Percentiles rank a stretch among this genome's conserved stretches.
phyloP scores from a whole-genome alignment of 768 basidiomycete genomes.

The Panaeolus cyanescens region DNA sequence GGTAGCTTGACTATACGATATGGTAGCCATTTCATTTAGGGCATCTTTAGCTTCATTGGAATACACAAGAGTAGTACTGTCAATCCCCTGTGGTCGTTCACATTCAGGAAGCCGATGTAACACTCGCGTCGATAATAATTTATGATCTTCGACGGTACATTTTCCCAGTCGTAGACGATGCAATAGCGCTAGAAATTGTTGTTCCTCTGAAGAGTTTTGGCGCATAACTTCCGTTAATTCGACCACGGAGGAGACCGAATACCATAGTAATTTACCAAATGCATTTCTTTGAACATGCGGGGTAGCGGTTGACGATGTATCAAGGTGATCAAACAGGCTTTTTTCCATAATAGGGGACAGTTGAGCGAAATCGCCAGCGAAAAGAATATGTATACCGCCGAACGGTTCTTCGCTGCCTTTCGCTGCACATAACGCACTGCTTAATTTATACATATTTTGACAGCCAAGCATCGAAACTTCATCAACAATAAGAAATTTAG shows the following conservation, averaged over 20 bases:
- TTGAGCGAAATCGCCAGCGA: conserved; percentile 43
- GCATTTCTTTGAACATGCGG: conserved; percentile 17
- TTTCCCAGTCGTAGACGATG: conserved; percentile 21
- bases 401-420: conserved; percentile 30
- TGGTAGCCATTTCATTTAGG: conserved; percentile 27
- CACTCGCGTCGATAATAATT: conserved; percentile 16
- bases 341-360: conserved; percentile 32
- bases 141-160: conserved; percentile 26
- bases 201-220: conserved; percentile 22
- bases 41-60: conserved; percentile 37
- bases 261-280: conserved; percentile 35
- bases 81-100: conserved; percentile 19
- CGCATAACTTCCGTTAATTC: conserved; percentile 25
- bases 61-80: conserved; percentile 35
- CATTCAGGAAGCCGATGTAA: not conserved
- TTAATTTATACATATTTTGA: conserved; percentile 26
- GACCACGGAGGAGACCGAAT: conserved; percentile 28
- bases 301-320: conserved; percentile 5
- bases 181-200: conserved; percentile 21
- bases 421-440: conserved; percentile 27
- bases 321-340: conserved; percentile 19
- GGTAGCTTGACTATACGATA: conserved; percentile 23
- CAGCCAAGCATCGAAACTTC: conserved; percentile 42
- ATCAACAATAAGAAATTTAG: conserved; percentile 38
- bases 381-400: conserved; percentile 40